A percentile compares a stretch with the other conserved stretches of the same genome.
Evolutionary conservation across 106 monocot species (phyloP).

Genomic region (Allium fistulosum): DNA sequence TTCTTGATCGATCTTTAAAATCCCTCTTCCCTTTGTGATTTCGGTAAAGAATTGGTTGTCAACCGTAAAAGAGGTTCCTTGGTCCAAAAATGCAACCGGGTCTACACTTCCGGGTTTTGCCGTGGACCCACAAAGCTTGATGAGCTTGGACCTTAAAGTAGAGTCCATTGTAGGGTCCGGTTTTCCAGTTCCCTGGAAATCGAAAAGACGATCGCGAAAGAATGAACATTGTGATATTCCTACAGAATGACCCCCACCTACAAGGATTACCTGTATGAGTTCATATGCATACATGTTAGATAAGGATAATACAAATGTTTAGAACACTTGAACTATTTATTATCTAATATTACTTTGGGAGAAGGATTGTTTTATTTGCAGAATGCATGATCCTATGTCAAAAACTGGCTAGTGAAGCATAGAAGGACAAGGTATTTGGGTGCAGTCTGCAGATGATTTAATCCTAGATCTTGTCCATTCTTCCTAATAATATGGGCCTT

Average conservation of each 20-base stretch:
- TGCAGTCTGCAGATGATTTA: too few species aligned
- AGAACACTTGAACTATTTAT: too few species aligned
- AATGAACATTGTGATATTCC: conserved; percentile 20
- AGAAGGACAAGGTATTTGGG: too few species aligned
- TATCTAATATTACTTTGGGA: too few species aligned
- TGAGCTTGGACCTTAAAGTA: neutral
- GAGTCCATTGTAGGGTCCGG: conserved; percentile 20
- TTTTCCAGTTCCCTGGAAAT: conserved; percentile 9
- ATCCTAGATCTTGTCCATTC: too few species aligned
- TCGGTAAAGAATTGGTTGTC: conserved; percentile 27
- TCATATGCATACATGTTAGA: too few species aligned
- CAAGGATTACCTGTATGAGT: conserved; percentile 12
- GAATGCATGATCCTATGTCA: too few species aligned
- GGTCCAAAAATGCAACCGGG: conserved; percentile 15
- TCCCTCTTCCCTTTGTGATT: conserved; percentile 11
- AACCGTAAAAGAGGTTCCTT: conserved; percentile 11
- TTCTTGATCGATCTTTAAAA: conserved; percentile 32
- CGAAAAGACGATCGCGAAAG: conserved; percentile 21
- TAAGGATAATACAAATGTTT: too few species aligned
- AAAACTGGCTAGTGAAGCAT: too few species aligned
- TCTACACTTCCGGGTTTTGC: conserved; percentile 4
- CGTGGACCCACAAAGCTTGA: neutral
- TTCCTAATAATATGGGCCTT: too few species aligned
- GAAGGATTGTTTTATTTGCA: too few species aligned
- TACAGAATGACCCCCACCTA: conserved; percentile 24